A percentile compares a stretch with the other conserved stretches of the same genome.
Conservation (phyloP, 2,329 filamentous ascomycete genomes). For the Penicillium sp. region DNA sequence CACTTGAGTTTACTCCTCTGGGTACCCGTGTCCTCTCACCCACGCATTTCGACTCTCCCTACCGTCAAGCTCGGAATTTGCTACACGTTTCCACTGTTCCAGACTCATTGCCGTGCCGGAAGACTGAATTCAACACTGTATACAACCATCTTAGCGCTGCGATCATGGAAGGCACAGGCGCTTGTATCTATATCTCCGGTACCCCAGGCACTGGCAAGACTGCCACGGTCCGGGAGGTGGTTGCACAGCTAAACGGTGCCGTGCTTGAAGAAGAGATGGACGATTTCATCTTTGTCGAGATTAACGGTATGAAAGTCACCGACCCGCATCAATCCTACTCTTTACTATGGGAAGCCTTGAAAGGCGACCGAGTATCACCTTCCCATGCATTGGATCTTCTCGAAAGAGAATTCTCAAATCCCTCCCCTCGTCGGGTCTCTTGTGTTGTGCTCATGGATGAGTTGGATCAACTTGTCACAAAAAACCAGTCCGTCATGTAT, state of each 20-base stretch:
- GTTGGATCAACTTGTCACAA: constrained; percentile 93
- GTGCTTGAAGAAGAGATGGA: constrained; percentile 89
- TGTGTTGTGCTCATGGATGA: constrained; percentile 99
- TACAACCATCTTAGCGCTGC: constrained; percentile 93
- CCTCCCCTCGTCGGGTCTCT: constrained; percentile 84
- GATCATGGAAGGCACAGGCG: constrained; percentile 87
- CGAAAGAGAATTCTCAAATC: constrained; percentile 88
- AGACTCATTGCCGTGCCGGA: constrained; percentile 82
- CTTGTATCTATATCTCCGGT: constrained; percentile 99
- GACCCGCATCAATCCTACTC: constrained; percentile 97
- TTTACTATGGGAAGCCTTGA: constrained; percentile 91
- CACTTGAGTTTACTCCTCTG: constrained; percentile 92
- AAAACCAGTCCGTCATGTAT: constrained; percentile 99
- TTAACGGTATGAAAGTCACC: constrained; percentile 99
- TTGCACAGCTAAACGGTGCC: constrained; percentile 81
- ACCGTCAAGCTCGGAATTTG: constrained; percentile 82
- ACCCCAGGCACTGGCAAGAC: constrained; percentile 97
- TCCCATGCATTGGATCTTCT: constrained; percentile 87
- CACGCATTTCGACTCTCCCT: constrained; percentile 73
- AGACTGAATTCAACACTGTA: constrained; percentile 86
- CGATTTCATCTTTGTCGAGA: constrained; percentile 98
- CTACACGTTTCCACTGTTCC: constrained; percentile 95
- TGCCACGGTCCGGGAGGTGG: constrained; percentile 92
- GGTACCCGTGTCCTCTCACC: constrained; percentile 82
- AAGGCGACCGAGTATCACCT: constrained; percentile 87